Evolutionary conservation across 2,329 filamentous ascomycete species (phyloP), one percentile per base, ranked within the genome.

Genomic region (Talaromyces marneffei): DNA sequence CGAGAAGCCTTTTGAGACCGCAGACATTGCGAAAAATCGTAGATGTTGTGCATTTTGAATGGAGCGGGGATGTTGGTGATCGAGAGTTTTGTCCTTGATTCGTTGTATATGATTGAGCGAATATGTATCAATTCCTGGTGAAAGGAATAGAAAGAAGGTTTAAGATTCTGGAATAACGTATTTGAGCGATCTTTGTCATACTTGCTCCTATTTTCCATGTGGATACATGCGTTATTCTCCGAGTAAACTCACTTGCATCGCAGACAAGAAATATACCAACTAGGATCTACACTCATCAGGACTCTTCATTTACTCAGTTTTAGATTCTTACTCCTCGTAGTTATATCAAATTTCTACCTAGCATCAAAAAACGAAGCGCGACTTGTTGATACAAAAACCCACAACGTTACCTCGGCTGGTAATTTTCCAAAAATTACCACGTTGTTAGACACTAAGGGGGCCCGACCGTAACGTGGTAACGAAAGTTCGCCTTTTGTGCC

Each of bases 391-490:
- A 50, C 46, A 20, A 20, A 35, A 52, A 33, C 8, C 27, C 48
- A 52, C 48, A 56, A 39, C 27, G 52, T 53, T 57, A 60, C 61
- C 61, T 63, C 61, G 61, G 61, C 42, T 55, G 42, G 52, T 42
- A 57, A 53, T 18, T 27, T 20, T 42, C 29, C 20, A 40, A 57
- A 59, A 57, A 57, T 63, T 60, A 58, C 20, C 16, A 39, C 3
- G 10, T 14, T 52, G 10, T 16, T 35, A 35, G 23, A 9, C 18
- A 48, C 16, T 48, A 29, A 29, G 29, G 29, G 48, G 48, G 7
- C 35, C 20, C n/a, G n/a, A 37, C 14, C 12, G 42, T 46, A 46
- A 46, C 42, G 42, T 46, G 23, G 44, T 48, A n/a, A 44, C 29
- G 50, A 61, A 62, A 39, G n/a, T 6, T 42, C 29, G 18, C 16